These are phyloP conservation scores for Pyrenochaeta sp. DNA, from an alignment of 2,329 filamentous ascomycete species.

Conservation along the genomic window DNA sequence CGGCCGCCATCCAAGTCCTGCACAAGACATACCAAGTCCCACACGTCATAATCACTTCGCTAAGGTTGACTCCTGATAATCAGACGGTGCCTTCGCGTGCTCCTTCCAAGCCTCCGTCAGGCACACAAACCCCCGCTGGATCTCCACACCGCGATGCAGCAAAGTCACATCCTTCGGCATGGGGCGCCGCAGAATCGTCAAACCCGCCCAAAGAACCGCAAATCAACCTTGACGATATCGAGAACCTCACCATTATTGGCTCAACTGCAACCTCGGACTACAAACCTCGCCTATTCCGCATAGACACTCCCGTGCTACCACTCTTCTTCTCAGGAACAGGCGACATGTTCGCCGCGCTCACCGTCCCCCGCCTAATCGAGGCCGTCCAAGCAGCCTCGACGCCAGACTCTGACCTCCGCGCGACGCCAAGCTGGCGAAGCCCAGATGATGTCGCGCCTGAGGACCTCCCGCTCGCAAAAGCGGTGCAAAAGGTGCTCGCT, in stretches of 20 bases:
- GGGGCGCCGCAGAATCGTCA: slow-evolving; percentile 9
- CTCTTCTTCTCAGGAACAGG: slow-evolving; percentile 97
- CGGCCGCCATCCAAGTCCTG: slow-evolving; percentile 75
- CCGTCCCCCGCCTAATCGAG: slow-evolving; percentile 86
- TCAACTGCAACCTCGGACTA: slow-evolving; percentile 72
- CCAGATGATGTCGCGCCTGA: slow-evolving; percentile 72
- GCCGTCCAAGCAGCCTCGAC: slow-evolving; percentile 64
- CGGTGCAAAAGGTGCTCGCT: slow-evolving; percentile 84
- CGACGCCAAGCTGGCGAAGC: slow-evolving; percentile 74
- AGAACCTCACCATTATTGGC: slow-evolving; percentile 74
- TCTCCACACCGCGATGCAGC: slow-evolving; percentile 17
- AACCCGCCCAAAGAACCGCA: slow-evolving; percentile 1
- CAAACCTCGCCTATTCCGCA: slow-evolving; percentile 82
- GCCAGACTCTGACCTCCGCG: slow-evolving; percentile 53
- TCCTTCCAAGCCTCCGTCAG: slow-evolving; percentile 43
- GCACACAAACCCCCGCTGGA: slow-evolving; percentile 28
- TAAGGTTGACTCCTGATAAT: slow-evolving; percentile 70
- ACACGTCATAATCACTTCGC: slow-evolving; percentile 91
- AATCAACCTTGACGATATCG: slow-evolving; percentile 16
- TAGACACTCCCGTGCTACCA: slow-evolving; percentile 85
- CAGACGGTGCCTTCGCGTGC: slow-evolving; percentile 43
- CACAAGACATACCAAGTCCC: slow-evolving; percentile 80
- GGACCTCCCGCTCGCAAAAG: slow-evolving; percentile 82
- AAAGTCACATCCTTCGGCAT: slow-evolving; percentile 20
- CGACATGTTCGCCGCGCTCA: slow-evolving; percentile 97